Evolutionary conservation across 2,329 filamentous ascomycete species (phyloP), one percentile per base, ranked within the genome.

Genomic region (Scytalidium lignicola): DNA sequence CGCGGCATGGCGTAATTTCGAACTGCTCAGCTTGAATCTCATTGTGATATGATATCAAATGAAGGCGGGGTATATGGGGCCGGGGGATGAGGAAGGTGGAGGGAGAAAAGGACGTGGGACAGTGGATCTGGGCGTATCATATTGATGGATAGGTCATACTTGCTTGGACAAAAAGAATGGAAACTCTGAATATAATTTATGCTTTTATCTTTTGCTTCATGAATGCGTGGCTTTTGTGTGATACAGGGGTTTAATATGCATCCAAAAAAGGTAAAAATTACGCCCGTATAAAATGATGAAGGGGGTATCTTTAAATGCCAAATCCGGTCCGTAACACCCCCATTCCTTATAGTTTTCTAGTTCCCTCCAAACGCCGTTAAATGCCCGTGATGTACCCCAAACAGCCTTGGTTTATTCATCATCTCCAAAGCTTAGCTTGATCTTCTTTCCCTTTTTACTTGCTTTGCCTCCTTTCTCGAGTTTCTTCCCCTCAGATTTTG

Each of bases 351-450:
- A 13, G 6, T 37, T 13, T 37, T 37, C n/a, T 13, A 7, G 7
- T 13, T 28, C n/a, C n/a, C n/a, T 17, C 32, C 15, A 15, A 37
- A 37, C 32, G 32, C 32, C 32, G 10, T 8, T 37, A n/a, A 37
- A 37, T 37, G 32, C 32, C 15, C 7, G 15, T 17, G 15, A 13
- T 37, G 32, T 37, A 37, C 32, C 5, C 15, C 6, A 37, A 37
- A n/a, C 6, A 37, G 10, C 7, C 32, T 4, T 17, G 15, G 32
- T 4, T 37, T 50, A 64, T 43, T 81, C 78, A 17, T 83, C 80
- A 49, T 84, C 77, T 21, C 79, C 79, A 61, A 86, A 86, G 65
- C 82, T 86, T 42, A 86, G 69, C 68, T 85, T 85, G 51, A 86
- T 79, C 69, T 84, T 85, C 63, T 82, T 65, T 2, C 50, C 62